phyloP scores from a whole-genome alignment of 78 protist species.

The Protostelium mycophagum region DNA sequence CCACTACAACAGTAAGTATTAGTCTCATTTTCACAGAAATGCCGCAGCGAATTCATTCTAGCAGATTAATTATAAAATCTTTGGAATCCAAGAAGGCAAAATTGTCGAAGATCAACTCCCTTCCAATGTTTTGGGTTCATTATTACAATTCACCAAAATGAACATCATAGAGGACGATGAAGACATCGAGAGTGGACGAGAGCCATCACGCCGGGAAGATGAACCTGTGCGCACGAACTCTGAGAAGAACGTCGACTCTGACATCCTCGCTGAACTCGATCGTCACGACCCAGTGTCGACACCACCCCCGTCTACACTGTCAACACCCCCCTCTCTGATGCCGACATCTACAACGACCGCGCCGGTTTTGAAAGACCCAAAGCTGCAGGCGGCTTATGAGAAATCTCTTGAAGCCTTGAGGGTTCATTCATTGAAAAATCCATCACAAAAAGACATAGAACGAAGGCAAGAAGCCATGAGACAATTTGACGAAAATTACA shows the following conservation, averaged over 20 bases:
- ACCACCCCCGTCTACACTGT: not conserved
- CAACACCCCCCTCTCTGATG: too few relatives aligned
- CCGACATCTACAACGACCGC: not conserved
- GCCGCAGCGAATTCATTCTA: not conserved
- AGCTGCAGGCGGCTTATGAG: not conserved
- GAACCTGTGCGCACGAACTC: too few relatives aligned
- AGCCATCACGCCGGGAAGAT: too few relatives aligned
- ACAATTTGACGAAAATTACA: not conserved
- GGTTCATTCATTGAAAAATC: not conserved
- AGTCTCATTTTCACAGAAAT: too few relatives aligned
- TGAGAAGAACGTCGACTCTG: too few relatives aligned
- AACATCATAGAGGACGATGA: not conserved
- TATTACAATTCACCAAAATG: too few relatives aligned
- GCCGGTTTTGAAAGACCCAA: not conserved
- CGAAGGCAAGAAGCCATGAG: not conserved
- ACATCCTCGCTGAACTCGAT: too few relatives aligned
- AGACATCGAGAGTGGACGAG: not conserved
- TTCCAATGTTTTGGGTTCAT: not conserved
- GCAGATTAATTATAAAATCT: not conserved
- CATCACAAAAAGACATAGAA: not conserved
- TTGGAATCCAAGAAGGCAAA: not conserved
- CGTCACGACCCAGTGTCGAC: not conserved
- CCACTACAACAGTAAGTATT: too few relatives aligned
- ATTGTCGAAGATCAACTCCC: not conserved
- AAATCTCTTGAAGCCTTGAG: not conserved